Evolutionary conservation across 768 basidiomycete species (phyloP), one percentile per base, ranked within the genome.

Genomic region (Boletellus sp.): DNA sequence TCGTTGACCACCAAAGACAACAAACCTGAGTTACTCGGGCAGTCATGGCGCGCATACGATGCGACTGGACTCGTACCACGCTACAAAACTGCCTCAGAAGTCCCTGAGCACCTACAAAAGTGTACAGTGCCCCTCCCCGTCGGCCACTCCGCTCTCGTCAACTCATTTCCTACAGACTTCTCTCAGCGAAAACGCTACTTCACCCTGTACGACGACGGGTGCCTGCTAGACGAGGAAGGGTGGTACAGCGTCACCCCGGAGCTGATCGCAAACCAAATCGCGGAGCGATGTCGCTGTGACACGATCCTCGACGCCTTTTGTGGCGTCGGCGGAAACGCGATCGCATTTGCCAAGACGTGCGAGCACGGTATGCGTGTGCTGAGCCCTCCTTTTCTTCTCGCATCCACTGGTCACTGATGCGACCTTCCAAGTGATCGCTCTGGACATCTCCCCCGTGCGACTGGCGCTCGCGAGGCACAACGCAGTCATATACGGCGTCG

Each of bases 181-280:
- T 78, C 78, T 6, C 95, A 98, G 66, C 77, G 95, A 28, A 76
- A 80, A 47, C 81, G 91, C 1, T 84, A 81, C 56, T 93, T 98
- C 65, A 87, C 87, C 1, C 70, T 81, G 26, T 94, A 92, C 58
- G 79, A 84, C 22, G 68, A 82, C 16, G 93, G 94, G 1, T 91
- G 93, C 63, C 74, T 96, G 2, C 72, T 98, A 11, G 96, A 98
- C 55, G 83, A 89, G 56, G 92, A 95, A 65, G 95, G 95, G n/a
- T 97, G 94, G 95, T 98, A 88, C 70, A 93, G 89, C 53, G 86
- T 98, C 51, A 99, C 96, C 0, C 95, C 96, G 0, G 94, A 98
- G 61, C 77, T 77, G 34, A 83, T 99, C n/a, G 96, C 94, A 8
- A 70, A 80, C 52, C 94, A 92, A 65, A 97, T 97, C 39, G 95